A percentile compares a stretch with the other conserved stretches of the same genome.
These are phyloP conservation scores for Citrus unshiu DNA, from an alignment of 345 rosid genomes.

Conservation along the genomic window DNA sequence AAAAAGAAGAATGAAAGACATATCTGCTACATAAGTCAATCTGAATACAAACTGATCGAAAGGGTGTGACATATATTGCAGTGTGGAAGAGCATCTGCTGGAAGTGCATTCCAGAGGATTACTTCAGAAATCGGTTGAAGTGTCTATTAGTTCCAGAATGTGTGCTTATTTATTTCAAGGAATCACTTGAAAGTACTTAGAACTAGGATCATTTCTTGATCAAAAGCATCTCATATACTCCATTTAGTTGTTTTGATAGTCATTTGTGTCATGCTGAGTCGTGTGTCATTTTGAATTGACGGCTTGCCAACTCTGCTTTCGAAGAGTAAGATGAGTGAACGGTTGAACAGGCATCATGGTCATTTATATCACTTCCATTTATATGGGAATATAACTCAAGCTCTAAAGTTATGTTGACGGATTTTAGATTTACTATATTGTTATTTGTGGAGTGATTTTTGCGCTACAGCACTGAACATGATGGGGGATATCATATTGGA, in stretches of 20 bases:
- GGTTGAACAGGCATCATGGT: not conserved
- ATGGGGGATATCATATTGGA: not conserved
- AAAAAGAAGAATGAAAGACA: not conserved
- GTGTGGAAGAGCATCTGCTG: not conserved
- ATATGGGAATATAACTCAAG: not conserved
- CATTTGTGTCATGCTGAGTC: not conserved
- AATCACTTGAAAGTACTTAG: not conserved
- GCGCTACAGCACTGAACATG: not conserved
- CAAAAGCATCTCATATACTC: not conserved
- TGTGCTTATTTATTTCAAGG: too few species aligned
- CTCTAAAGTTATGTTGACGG: not conserved
- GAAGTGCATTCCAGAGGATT: not conserved
- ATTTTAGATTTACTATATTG: not conserved
- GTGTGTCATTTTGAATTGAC: not conserved
- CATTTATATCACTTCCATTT: not conserved
- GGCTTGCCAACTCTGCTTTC: not conserved
- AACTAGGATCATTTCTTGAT: not conserved
- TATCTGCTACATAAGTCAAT: not conserved
- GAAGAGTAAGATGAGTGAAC: not conserved
- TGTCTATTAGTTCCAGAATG: not conserved
- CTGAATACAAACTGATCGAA: not conserved
- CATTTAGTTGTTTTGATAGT: not conserved
- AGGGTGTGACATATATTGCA: not conserved
- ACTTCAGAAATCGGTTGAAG: not conserved
- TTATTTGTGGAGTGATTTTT: not conserved